Evolutionary conservation across 1,139 yeast genomes (phyloP), one percentile per base, ranked within the genome.

Genomic region (Zygosaccharomyces pseudobailii): DNA sequence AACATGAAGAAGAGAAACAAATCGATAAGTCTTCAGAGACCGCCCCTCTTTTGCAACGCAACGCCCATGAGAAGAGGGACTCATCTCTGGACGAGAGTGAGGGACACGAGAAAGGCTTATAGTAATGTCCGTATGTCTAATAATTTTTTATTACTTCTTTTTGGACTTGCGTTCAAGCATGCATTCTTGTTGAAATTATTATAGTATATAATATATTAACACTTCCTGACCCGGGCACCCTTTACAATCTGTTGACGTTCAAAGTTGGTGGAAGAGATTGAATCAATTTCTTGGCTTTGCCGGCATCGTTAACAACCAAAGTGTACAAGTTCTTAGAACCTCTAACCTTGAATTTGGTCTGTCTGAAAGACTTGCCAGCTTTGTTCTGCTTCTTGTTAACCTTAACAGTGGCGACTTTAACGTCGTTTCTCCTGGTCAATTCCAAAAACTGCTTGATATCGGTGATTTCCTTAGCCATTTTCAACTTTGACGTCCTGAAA

Each of bases 281-380:
- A 72, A 87, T 87, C 78, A 92, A 83, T 83, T 92, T 94, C 84
- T 87, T 86, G 69, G 97, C 98, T 84, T 89, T 90, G 74, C 89
- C 87, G 71, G 90, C 87, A 75, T 94, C 98, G 79, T 87, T 83
- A 69, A 92, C 92, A 67, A 87, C 87, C 75, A 92, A 82, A 69
- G 98, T 92, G 88, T 92, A 92, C 71, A 88, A 84, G 82, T 87
- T 76, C 75, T 80, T 87, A 63, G 96, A 71, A 74, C 97, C 96
- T 82, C 98, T 88, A 71, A 92, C 89, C 88, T 94, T 92, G 92
- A 92, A 92, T 80, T 92, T 92, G 80, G 97, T 89, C 78, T 86
- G 90, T 78, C 85, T 84, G 82, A 81, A 79, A 66, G 78, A 78
- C 80, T 84, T 84, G 74, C 95, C 95, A 78, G 82, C 82, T 63